Conservation (phyloP, 129 eudicot species). For the Ambrosia trifida region DNA sequence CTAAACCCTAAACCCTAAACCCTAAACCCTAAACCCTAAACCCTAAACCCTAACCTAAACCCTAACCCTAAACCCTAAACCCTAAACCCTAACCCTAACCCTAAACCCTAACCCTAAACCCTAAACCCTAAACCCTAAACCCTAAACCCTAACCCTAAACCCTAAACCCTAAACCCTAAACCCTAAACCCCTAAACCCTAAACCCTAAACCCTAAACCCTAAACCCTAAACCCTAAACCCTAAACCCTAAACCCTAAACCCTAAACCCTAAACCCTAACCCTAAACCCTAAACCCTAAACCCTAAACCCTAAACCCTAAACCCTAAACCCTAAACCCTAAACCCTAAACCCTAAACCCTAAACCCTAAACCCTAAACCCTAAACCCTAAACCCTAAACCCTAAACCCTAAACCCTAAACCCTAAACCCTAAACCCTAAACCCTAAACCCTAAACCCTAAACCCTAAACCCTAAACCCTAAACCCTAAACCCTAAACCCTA, state of each 20-base stretch:
- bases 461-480: neutral
- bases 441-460: neutral
- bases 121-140: neutral
- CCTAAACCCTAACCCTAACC: neutral
- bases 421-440: neutral
- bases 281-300: conserved; percentile 4
- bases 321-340: neutral
- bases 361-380: neutral
- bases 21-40: neutral
- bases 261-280: neutral
- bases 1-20: neutral
- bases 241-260: neutral
- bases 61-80: neutral
- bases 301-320: neutral
- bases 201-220: neutral
- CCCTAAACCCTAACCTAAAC: neutral
- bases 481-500: too few relatives aligned
- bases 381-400: neutral
- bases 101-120: neutral
- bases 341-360: neutral
- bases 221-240: neutral
- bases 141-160: neutral
- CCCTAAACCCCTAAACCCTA: neutral
- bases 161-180: neutral
- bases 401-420: neutral